Evolutionary conservation across 805 yeast species (phyloP).

Genomic region (Saccharomycopsis microspora): DNA sequence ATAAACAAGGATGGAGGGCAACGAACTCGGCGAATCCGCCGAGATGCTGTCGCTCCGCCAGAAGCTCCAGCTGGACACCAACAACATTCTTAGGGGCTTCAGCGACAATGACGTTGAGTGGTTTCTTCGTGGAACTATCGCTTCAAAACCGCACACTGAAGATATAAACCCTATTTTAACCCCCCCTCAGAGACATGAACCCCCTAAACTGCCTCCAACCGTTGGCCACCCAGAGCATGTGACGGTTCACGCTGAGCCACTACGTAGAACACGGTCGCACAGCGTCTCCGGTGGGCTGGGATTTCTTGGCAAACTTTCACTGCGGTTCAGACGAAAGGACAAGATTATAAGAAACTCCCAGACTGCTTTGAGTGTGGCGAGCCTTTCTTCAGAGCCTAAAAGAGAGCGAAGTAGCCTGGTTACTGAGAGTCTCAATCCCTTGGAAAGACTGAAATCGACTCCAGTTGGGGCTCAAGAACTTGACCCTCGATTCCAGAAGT

Average conservation of each 20-base stretch:
- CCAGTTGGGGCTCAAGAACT: constrained; percentile 17
- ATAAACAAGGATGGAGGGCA: background rate
- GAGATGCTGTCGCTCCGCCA: constrained; percentile 4
- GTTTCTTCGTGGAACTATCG: constrained; percentile 30
- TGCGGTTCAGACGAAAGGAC: constrained; percentile 6
- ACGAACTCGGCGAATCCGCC: background rate
- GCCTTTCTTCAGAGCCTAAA: no score
- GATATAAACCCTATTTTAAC: background rate
- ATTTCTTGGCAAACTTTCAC: constrained; percentile 10
- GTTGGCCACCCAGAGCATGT: background rate
- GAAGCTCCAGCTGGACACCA: constrained; percentile 12
- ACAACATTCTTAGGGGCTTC: constrained; percentile 21
- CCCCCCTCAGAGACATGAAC: background rate
- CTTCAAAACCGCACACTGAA: constrained; percentile 14
- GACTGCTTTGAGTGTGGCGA: background rate
- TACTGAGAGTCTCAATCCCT: no score
- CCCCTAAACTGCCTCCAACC: background rate
- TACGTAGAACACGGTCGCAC: constrained; percentile 6
- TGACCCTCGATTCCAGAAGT: constrained; percentile 37
- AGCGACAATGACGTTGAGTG: constrained; percentile 37
- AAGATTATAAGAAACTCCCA: background rate
- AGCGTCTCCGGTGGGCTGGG: constrained; percentile 2
- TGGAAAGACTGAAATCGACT: background rate
- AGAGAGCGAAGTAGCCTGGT: no score
- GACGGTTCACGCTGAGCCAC: no score